Evolutionary conservation across 768 basidiomycete species (phyloP).

Genomic region (Psilocybe cubensis): DNA sequence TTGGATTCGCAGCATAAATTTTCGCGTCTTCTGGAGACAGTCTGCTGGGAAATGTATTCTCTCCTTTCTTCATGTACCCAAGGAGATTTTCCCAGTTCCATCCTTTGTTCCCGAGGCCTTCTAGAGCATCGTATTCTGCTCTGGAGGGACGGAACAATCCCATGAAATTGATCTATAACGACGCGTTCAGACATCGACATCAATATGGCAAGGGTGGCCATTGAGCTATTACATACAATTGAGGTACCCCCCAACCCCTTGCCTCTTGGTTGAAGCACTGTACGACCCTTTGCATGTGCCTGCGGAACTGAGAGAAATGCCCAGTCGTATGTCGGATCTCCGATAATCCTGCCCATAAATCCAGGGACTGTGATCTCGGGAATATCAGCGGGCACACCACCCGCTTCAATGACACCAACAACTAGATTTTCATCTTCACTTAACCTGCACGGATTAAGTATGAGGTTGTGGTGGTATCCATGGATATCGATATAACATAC

Average conservation of each 20-base stretch:
- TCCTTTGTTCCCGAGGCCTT: conserved; percentile 13
- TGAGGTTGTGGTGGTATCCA: neutral
- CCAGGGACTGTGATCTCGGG: conserved; percentile 16
- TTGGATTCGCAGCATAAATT: conserved; percentile 1
- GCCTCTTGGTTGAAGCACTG: conserved; percentile 12
- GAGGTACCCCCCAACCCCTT: conserved; percentile 17
- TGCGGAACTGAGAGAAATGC: conserved; percentile 16
- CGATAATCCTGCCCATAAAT: conserved; percentile 13
- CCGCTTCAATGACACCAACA: conserved; percentile 16
- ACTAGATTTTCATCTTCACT: conserved; percentile 8
- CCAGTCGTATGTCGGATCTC: conserved; percentile 15
- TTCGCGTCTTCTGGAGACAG: neutral
- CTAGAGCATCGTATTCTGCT: conserved; percentile 11
- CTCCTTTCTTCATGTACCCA: conserved; percentile 16
- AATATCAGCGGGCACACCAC: conserved; percentile 2
- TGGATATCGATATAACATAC: neutral
- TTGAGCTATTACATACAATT: neutral
- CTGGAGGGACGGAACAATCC: conserved; percentile 11
- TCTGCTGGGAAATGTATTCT: conserved; percentile 2
- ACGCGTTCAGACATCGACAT: neutral
- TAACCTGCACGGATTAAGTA: neutral
- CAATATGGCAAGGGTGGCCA: neutral
- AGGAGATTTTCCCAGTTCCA: conserved; percentile 16
- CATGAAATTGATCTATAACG: conserved; percentile 12
- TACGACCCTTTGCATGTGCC: neutral